Evolutionary conservation across 1,139 yeast species (phyloP), one percentile per base, ranked within the genome.

Genomic region (Saccharomycopsis hybrid): DNA sequence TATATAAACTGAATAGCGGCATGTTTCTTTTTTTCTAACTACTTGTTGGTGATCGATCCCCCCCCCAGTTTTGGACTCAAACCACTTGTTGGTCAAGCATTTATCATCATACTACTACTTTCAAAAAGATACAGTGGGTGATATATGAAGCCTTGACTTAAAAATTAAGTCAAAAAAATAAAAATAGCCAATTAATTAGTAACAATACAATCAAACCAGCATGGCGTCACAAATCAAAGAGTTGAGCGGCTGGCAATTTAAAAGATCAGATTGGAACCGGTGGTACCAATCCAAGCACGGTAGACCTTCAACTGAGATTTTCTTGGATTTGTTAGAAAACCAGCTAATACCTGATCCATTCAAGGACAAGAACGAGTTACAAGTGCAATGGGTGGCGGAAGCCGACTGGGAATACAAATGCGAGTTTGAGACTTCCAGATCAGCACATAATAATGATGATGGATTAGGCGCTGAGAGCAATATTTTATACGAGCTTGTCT

Each of bases 371-470:
- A 72, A 73, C 55, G 78, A 72, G 57, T 59, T 59, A 29, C 51
- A 56, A 4, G 68, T 73, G 7, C 77, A 73, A 59, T 74, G 79
- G 79, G 69, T 75, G 4, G 74, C 73, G 25, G 70, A 69, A 50
- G 57, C 54, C 5, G 70, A 68, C 47, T 72, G 77, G 77, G 72
- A 69, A 45, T 72, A 72, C 57, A 56, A 58, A 47, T 36, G 59
- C 9, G 55, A 50, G 33, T 60, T 67, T 43, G 50, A 51, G 11
- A 35, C 48, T 7, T 36, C 53, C 8, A 40, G 33, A 3, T 11
- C 7, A 31, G 11, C 11, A 7, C 7, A 7, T 8, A 7, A 31
- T 31, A 7, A 31, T 7, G 18, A 30, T 18, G 31, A 5, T 30
- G 38, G 25, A 11, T 7, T 7, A 27, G 18, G n/a, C 18, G 38